A percentile compares a stretch with the other conserved stretches of the same genome.
phyloP scores from a whole-genome alignment of 2,329 filamentous ascomycete genomes.

The Botrytis tulipae region DNA sequence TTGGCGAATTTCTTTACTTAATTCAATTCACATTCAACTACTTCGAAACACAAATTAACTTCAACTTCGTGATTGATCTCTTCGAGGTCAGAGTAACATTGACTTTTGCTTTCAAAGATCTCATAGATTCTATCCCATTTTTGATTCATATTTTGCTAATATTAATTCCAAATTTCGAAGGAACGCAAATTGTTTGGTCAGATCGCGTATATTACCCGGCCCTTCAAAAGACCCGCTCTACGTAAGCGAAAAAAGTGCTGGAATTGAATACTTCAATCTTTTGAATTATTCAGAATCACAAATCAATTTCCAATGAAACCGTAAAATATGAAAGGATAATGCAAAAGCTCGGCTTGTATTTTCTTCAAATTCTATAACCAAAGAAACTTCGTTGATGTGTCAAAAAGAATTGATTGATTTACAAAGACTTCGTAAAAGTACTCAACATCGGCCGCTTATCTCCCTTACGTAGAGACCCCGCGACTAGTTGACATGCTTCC shows the following conservation, averaged over 20 bases:
- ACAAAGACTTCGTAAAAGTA: background rate
- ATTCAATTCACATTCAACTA: background rate
- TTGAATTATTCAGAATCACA: background rate
- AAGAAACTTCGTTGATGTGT: background rate
- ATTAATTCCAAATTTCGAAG: background rate
- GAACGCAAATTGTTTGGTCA: background rate
- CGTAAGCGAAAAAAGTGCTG: background rate
- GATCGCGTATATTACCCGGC: background rate
- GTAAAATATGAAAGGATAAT: background rate
- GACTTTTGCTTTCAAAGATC: background rate
- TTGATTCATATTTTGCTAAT: background rate
- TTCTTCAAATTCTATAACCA: accelerated
- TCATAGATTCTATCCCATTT: too few relatives aligned
- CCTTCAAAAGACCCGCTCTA: background rate
- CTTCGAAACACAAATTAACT: background rate
- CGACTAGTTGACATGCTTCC: too few relatives aligned
- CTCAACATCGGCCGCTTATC: background rate
- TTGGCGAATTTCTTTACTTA: background rate
- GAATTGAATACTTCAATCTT: background rate
- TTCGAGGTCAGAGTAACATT: background rate
- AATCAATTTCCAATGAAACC: background rate
- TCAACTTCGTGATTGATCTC: background rate
- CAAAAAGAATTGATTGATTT: too few relatives aligned
- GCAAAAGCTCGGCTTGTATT: background rate
- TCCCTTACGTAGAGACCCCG: too few relatives aligned